Evolutionary conservation across 495 filamentous ascomycete genomes (phyloP).

Genomic region (Xylaria palmicola): DNA sequence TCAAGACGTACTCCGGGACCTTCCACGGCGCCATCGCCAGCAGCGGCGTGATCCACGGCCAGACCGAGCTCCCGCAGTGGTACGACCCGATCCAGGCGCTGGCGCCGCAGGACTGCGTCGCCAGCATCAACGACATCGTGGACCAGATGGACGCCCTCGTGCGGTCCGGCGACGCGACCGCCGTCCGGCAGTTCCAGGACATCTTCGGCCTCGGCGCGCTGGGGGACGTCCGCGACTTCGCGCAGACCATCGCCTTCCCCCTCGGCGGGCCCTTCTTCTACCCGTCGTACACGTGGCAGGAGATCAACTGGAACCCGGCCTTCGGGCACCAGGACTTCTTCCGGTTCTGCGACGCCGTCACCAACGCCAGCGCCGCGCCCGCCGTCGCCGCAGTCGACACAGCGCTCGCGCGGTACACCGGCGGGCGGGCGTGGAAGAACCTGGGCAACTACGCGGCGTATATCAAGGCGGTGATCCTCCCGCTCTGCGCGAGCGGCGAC

Average conservation of each 20-base stretch:
- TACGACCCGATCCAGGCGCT: conserved; percentile 41
- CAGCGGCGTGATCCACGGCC: conserved; percentile 33
- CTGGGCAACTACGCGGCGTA: conserved; percentile 47
- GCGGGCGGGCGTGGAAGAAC: conserved; percentile 43
- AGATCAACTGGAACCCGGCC: conserved; percentile 39
- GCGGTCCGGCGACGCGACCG: conserved; percentile 23
- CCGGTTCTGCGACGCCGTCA: conserved; percentile 45
- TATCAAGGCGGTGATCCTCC: conserved; percentile 39
- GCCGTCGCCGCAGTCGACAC: conserved; percentile 37
- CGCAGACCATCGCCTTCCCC: conserved; percentile 41
- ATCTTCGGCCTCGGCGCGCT: conserved; percentile 37
- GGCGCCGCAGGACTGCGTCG: conserved; percentile 39
- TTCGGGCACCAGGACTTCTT: conserved; percentile 37
- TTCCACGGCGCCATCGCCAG: conserved; percentile 38
- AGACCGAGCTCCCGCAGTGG: conserved; percentile 34
- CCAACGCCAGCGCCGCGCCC: conserved; percentile 38
- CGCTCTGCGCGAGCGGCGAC: conserved; percentile 36
- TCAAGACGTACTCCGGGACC: conserved; percentile 34
- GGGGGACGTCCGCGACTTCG: conserved; percentile 37
- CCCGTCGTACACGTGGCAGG: conserved; percentile 45
- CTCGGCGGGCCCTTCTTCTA: conserved; percentile 43
- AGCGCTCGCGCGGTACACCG: conserved; percentile 36
- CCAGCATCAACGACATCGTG: conserved; percentile 40
- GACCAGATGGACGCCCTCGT: conserved; percentile 37
- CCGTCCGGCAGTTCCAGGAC: conserved; percentile 32